Evolutionary conservation across 2,329 filamentous ascomycete genomes (phyloP), one percentile per base, ranked within the genome.

Genomic region (Fusarium veterinarium): DNA sequence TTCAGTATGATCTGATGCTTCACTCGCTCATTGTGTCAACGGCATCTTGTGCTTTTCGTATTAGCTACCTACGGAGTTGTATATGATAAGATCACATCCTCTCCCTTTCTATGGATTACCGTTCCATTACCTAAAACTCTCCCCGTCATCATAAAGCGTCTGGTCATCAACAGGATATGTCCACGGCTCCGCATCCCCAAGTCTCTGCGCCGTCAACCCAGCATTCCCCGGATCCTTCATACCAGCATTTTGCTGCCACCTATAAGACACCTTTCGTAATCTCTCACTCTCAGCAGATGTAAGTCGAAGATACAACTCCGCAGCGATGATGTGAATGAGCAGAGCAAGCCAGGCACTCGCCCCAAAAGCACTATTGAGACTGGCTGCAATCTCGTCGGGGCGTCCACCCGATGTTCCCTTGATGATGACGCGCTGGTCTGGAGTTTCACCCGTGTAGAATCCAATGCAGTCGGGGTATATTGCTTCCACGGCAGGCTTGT

Each of bases 281-380:
- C 89, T 81, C 48, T 89, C 82, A 2, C 81, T 80, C 73, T 91
- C 89, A 17, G 78, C 82, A 1, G 88, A 87, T 0, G 89, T 91
- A 25, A 89, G 77, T 6, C 77, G 80, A 28, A 90, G 78, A 80
- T 90, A 72, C 2, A 86, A 41, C 76, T 89, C 87, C 1, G 85
- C 80, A 1, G 83, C 84, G 25, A 88, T 55, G 14, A 80, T 81
- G 71, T 91, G 89, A 3, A 91, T 55, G 0, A 83, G 69, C 5
- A 90, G 72, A 0, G 87, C 84, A 10, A 91, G 60, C 87, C 88
- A 91, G 3, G 85, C 61, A 0, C 85, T 84, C 73, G 86, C 83
- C 7, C 87, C 88, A 67, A 91, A 91, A 2, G 76, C 79, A 2
- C 85, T 55, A 23, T 84, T 82, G 20, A 90, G 76, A 1, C 81